Evolutionary conservation across 768 basidiomycete genomes (phyloP).

Genomic region (Suillus spraguei): DNA sequence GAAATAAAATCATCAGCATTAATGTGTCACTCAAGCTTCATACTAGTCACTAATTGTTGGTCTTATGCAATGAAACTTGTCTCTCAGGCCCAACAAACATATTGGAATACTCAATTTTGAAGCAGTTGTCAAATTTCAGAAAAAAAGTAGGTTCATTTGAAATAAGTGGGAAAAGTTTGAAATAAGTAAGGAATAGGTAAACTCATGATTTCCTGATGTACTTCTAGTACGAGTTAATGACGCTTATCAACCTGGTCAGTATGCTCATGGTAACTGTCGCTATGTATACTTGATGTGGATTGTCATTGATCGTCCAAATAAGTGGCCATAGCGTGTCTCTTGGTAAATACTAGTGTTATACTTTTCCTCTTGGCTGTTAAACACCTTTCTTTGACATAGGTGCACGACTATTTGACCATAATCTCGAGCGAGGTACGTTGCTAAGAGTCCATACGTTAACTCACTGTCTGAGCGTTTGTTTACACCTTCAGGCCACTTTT

Average conservation of each 20-base stretch:
- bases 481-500: neutral
- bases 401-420: neutral
- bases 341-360: neutral
- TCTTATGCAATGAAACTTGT: too few species aligned
- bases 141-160: too few species aligned
- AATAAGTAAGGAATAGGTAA: too few species aligned
- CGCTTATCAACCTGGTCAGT: neutral
- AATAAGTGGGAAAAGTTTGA: too few species aligned
- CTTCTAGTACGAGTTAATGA: neutral
- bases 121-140: too few species aligned
- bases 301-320: neutral
- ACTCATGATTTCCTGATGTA: too few species aligned
- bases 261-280: neutral
- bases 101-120: too few species aligned
- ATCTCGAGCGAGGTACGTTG: neutral
- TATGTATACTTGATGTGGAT: neutral
- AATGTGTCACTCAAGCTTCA: too few species aligned
- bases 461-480: neutral
- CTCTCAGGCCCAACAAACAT: too few species aligned
- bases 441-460: neutral
- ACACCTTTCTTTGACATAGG: neutral
- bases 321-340: conserved; percentile 1
- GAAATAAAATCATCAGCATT: too few species aligned
- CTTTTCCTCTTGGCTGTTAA: neutral
- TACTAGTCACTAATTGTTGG: too few species aligned